phyloP scores from a whole-genome alignment of 164 flowering plant genomes.

The Macadamia integrifolia region DNA sequence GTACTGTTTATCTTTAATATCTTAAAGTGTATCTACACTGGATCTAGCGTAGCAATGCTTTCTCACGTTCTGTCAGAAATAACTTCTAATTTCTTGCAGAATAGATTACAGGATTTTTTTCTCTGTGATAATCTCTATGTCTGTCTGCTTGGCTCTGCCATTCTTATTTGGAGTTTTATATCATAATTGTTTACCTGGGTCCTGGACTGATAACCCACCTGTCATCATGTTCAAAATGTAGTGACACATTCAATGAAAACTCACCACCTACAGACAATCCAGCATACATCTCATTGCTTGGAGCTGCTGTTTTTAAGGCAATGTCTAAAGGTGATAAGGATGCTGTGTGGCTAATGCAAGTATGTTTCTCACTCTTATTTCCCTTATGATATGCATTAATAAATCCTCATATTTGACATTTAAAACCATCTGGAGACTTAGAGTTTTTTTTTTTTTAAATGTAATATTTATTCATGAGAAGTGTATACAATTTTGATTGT shows the following conservation, averaged over 20 bases:
- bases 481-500: no score
- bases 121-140: no score
- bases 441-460: no score
- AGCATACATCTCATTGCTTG: conserved; percentile 73
- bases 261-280: conserved; percentile 88
- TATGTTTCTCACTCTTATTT: conserved; percentile 25
- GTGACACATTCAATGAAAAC: conserved; percentile 98
- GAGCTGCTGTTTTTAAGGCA: conserved; percentile 84
- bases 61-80: no score
- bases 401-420: neutral
- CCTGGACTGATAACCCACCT: neutral
- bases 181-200: neutral
- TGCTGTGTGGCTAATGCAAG: conserved; percentile 99
- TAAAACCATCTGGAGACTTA: neutral
- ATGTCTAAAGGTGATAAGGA: conserved; percentile 73
- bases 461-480: no score
- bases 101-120: no score
- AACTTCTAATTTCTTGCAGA: no score
- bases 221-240: conserved; percentile 23
- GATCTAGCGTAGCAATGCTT: no score
- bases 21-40: no score
- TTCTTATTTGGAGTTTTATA: neutral
- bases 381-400: neutral
- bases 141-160: neutral
- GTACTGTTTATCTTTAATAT: no score